A percentile compares a stretch with the other conserved stretches of the same genome.
Conservation (phyloP, 202 grass and related monocot species). For the Schoenoplectus tabernaemontani region DNA sequence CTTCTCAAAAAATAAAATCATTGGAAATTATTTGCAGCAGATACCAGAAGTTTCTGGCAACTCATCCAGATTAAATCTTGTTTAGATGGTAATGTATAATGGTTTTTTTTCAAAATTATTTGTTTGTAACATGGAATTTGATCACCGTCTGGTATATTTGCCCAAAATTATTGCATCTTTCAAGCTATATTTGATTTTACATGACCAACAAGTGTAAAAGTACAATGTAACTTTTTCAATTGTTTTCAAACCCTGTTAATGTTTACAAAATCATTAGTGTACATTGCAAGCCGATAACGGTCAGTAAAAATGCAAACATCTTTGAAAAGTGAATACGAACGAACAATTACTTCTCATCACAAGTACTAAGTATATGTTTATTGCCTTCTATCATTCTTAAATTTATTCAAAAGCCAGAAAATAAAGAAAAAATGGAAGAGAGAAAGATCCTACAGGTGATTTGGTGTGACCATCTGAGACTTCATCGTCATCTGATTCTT, state of each 20-base stretch:
- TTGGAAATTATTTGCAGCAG: neutral
- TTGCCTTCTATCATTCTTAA: neutral
- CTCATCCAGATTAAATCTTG: neutral
- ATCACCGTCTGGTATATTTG: neutral
- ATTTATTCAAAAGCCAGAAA: neutral
- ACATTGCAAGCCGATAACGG: neutral
- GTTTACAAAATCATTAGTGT: neutral
- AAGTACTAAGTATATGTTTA: neutral
- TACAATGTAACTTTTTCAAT: neutral
- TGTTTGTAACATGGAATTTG: neutral
- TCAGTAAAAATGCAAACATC: neutral
- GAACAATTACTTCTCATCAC: neutral
- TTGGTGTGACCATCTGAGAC: neutral
- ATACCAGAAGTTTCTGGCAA: neutral
- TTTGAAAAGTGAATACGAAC: neutral
- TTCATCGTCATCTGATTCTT: slow-evolving; percentile 11
- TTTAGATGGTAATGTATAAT: neutral
- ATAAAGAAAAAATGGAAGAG: neutral
- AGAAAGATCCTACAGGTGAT: slow-evolving; percentile 10
- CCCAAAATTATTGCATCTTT: neutral
- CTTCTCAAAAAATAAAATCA: neutral
- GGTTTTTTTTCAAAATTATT: neutral
- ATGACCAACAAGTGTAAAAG: neutral
- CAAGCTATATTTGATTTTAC: neutral
- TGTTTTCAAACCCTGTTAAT: neutral